Base-by-base conservation (phyloP, 106 monocot genomes). In the Triglochin maritima region DNA sequence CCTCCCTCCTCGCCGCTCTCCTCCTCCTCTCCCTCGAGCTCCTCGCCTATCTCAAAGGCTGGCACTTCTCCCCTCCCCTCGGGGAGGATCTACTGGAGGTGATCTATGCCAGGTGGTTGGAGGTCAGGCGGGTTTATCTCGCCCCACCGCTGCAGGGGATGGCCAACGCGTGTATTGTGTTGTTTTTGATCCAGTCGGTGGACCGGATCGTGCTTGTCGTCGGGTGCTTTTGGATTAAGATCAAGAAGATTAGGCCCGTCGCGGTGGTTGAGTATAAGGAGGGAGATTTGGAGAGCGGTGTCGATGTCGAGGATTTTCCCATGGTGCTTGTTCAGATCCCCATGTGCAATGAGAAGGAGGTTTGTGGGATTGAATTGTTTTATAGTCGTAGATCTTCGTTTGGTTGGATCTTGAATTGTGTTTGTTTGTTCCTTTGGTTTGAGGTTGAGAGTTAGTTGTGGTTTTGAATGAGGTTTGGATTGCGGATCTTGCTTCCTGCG, bases 301-400 rank as follows among this genome's bases (percentile, higher is more conserved):
- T 58, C 6, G 61, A 11, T 4, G 13, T 9, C 9, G 77, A 77
- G 54, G 66, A 84, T 6, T 82, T 65, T 17, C 86, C 86, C 15
- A 86, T 86, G 86, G 86, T 86, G 44, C 60, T 86, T 63, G 17
- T 86, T 54, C 86, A 86, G 79, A 86, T 86, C 50, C 85, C 85
- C 2, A 85, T 85, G 85, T 86, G 86, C 74, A 86, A 86, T 49
- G 86, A 86, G 69, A 67, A 77, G 68, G 86, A 86, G 82, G 86
- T 86, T 75, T 14, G 74, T 70, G 4, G 6, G 41, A 41, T 12
- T 48, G 4, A 13, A 42, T 5, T 46, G 4, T 9, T 63, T 14
- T 11, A 9, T 41, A 9, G 17, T 60, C 41, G 14, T 56, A 16
- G 56, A n/a, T 56, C 56, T 56, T 57, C 11, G 57, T n/a, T n/a